These are phyloP conservation scores for Trichophyton schoenleinii DNA, from an alignment of 2,329 filamentous ascomycete species.

Conservation along the genomic window DNA sequence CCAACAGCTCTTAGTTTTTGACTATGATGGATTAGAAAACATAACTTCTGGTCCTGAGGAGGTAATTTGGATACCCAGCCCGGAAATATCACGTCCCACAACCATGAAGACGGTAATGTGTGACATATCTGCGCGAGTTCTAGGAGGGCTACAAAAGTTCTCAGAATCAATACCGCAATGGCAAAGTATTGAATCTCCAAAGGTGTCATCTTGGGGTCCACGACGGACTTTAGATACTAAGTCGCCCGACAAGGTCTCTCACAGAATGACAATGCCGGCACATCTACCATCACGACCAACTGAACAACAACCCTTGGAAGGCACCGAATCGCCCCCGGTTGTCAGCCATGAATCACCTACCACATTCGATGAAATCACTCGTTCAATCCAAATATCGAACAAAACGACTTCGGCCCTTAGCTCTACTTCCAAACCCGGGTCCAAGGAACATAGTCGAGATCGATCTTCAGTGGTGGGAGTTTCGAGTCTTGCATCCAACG, in stretches of 20 bases:
- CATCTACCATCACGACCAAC: slow-evolving; percentile 37
- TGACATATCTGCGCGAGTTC: slow-evolving; percentile 58
- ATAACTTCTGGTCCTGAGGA: slow-evolving; percentile 49
- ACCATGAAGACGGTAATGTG: slow-evolving; percentile 74
- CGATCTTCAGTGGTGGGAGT: slow-evolving; percentile 55
- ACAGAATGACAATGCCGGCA: slow-evolving; percentile 72
- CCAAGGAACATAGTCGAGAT: slow-evolving; percentile 47
- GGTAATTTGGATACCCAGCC: slow-evolving; percentile 57
- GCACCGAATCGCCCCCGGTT: slow-evolving; percentile 26
- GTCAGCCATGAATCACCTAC: slow-evolving; percentile 35
- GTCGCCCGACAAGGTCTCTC: slow-evolving; percentile 45
- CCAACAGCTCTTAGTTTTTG: slow-evolving; percentile 69
- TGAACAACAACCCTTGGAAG: slow-evolving; percentile 21
- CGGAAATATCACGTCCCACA: slow-evolving; percentile 56
- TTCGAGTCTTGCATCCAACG: slow-evolving; percentile 56
- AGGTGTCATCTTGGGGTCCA: slow-evolving; percentile 33
- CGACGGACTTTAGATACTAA: slow-evolving; percentile 40
- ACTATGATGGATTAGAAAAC: slow-evolving; percentile 47
- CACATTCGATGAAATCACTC: slow-evolving; percentile 43
- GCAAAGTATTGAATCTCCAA: slow-evolving; percentile 66
- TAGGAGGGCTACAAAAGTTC: slow-evolving; percentile 63
- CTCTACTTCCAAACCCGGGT: slow-evolving; percentile 27
- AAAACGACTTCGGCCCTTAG: slow-evolving; percentile 29
- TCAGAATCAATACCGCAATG: slow-evolving; percentile 61
- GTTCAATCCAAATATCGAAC: slow-evolving; percentile 30